Evolutionary conservation across 148 eudicot species (phyloP).

Genomic region (Agrostemma githago): DNA sequence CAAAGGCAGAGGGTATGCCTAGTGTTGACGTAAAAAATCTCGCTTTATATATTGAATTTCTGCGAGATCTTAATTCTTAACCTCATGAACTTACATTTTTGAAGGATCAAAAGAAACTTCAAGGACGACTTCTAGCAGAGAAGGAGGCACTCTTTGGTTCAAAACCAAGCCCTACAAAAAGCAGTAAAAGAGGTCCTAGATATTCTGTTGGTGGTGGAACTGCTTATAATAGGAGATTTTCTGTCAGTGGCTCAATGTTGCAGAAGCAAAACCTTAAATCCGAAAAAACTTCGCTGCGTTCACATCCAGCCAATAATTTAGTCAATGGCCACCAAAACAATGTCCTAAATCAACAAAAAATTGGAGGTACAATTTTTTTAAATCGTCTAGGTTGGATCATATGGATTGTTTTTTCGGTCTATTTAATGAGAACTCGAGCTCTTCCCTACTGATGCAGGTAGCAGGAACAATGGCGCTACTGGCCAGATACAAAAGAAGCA

Average conservation of each 20-base stretch:
- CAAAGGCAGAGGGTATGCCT: conserved; percentile 59
- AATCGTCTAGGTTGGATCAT: not conserved
- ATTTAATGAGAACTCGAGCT: not conserved
- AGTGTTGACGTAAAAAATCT: not conserved
- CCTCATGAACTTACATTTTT: conserved; percentile 3
- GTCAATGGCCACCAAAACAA: conserved; percentile 25
- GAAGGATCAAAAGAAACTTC: conserved; percentile 76
- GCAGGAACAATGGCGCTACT: conserved; percentile 25
- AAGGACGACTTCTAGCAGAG: conserved; percentile 65
- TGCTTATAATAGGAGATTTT: conserved; percentile 38
- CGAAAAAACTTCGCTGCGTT: conserved; percentile 30
- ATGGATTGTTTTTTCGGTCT: not conserved
- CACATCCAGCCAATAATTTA: conserved; percentile 34
- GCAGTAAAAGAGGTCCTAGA: conserved; percentile 48
- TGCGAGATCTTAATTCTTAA: not conserved
- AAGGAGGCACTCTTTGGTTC: conserved; percentile 82
- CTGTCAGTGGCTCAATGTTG: conserved; percentile 45
- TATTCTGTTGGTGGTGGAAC: conserved; percentile 34
- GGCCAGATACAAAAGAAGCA: conserved; percentile 32
- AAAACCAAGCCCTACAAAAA: conserved; percentile 78
- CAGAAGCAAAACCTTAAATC: conserved; percentile 35
- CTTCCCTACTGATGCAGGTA: conserved; percentile 37
- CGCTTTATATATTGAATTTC: not conserved
- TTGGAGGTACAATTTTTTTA: conserved; percentile 27
- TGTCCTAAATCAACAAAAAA: conserved; percentile 23